Conservation (phyloP, 169 alveolate genomes). For the Eimeria necatrix region DNA sequence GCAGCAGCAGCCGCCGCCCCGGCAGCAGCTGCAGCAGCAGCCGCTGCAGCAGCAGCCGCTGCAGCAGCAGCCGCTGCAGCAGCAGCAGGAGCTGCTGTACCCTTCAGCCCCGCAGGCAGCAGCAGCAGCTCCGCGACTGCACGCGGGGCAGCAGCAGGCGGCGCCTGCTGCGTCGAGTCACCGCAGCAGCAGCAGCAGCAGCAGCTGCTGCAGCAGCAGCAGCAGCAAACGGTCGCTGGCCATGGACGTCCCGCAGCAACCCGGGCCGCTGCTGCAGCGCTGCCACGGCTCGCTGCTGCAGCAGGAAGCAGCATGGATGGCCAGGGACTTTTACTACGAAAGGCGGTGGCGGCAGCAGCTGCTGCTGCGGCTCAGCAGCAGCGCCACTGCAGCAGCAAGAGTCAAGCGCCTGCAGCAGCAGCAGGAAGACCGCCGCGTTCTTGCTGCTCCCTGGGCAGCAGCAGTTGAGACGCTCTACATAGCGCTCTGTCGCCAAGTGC, state of each 20-base stretch:
- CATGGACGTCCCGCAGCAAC: slow-evolving; percentile 12
- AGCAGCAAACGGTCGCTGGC: neutral
- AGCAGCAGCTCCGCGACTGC: neutral
- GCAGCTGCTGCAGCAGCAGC: slow-evolving; percentile 30
- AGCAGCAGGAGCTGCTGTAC: neutral
- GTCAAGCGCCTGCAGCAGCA: slow-evolving; percentile 18
- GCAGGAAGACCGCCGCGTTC: slow-evolving; percentile 49
- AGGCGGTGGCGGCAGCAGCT: slow-evolving; percentile 62
- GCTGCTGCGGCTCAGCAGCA: slow-evolving; percentile 54
- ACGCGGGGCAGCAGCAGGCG: neutral
- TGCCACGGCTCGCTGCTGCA: slow-evolving; percentile 51
- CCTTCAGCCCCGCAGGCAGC: slow-evolving; percentile 28
- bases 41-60: slow-evolving; percentile 1
- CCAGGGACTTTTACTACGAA: slow-evolving; percentile 72
- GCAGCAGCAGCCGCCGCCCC: neutral
- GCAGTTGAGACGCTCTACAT: slow-evolving; percentile 67
- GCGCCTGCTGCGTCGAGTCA: neutral
- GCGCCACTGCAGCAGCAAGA: slow-evolving; percentile 53
- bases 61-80: slow-evolving; percentile 21
- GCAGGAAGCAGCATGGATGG: slow-evolving; percentile 73
- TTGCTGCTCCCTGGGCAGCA: slow-evolving; percentile 73
- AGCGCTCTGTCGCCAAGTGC: slow-evolving; percentile 23
- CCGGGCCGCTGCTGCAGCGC: slow-evolving; percentile 5
- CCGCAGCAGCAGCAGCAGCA: slow-evolving; percentile 26
- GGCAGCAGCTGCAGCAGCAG: neutral